These are phyloP conservation scores for Candida takata DNA, from an alignment of 805 yeast genomes.

Conservation along the genomic window DNA sequence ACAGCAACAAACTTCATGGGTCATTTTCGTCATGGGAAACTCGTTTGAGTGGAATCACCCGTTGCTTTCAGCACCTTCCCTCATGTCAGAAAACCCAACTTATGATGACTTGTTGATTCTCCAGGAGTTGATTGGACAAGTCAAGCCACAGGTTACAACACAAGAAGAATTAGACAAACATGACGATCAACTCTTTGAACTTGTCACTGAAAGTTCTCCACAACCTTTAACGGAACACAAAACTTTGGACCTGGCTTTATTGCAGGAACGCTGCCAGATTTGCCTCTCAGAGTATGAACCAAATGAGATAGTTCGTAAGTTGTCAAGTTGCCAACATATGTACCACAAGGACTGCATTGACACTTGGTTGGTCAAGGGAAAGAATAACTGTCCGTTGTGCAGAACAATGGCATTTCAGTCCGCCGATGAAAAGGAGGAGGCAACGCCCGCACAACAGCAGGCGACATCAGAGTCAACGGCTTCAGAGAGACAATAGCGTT, in stretches of 20 bases:
- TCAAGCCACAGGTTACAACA: slow-evolving; percentile 36
- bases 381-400: slow-evolving; percentile 54
- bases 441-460: too few species aligned
- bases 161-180: slow-evolving; percentile 33
- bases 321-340: slow-evolving; percentile 39
- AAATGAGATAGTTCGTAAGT: slow-evolving; percentile 40
- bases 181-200: slow-evolving; percentile 29
- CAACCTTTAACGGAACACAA: background rate
- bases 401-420: slow-evolving; percentile 35
- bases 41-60: slow-evolving; percentile 44
- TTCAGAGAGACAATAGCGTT: too few species aligned
- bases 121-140: slow-evolving; percentile 41
- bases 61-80: slow-evolving; percentile 38
- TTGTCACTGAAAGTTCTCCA: background rate
- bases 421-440: too few species aligned
- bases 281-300: slow-evolving; percentile 43
- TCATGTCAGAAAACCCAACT: slow-evolving; percentile 42
- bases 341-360: slow-evolving; percentile 55
- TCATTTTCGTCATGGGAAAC: slow-evolving; percentile 57
- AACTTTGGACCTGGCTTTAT: background rate
- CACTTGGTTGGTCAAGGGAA: slow-evolving; percentile 46
- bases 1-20: slow-evolving; percentile 41
- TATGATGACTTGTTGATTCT: slow-evolving; percentile 42
- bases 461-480: too few species aligned
- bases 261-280: slow-evolving; percentile 34